These are phyloP conservation scores for Jacaranda copaia DNA, from an alignment of 257 asterid genomes.

Conservation along the genomic window DNA sequence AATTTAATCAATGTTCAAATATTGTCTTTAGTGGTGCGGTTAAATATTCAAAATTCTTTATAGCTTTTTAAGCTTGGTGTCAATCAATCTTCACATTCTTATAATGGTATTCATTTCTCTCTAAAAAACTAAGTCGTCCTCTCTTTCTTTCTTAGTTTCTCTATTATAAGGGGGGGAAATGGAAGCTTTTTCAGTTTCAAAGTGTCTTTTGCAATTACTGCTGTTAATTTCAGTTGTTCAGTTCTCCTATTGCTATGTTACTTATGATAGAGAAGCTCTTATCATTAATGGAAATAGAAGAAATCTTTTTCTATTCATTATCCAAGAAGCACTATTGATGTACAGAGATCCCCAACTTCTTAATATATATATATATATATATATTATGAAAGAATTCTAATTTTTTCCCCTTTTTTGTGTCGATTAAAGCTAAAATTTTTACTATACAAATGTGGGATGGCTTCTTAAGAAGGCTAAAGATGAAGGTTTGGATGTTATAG, in stretches of 20 bases:
- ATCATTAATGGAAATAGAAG: constrained; percentile 82
- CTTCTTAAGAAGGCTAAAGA: constrained; percentile 92
- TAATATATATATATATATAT: too few relatives aligned
- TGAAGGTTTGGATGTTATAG: constrained; percentile 90
- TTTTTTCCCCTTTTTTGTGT: not conserved
- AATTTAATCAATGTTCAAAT: constrained; percentile 18
- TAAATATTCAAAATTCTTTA: constrained; percentile 24
- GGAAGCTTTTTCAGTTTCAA: constrained; percentile 60
- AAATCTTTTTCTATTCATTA: constrained; percentile 86
- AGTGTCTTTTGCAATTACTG: constrained; percentile 48
- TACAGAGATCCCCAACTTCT: constrained; percentile 26
- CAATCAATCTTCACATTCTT: constrained; percentile 46
- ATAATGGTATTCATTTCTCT: constrained; percentile 31
- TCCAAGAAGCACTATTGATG: constrained; percentile 96
- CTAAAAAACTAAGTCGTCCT: not conserved
- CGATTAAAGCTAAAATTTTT: constrained; percentile 4
- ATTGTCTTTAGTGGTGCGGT: constrained; percentile 29
- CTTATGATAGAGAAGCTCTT: constrained; percentile 78
- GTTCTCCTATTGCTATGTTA: constrained; percentile 63
- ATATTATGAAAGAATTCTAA: not conserved
- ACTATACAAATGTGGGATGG: constrained; percentile 97
- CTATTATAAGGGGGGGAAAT: constrained; percentile 39
- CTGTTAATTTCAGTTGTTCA: constrained; percentile 44
- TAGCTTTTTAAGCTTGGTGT: constrained; percentile 27
- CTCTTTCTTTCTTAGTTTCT: not conserved